Evolutionary conservation across 2,329 filamentous ascomycete genomes (phyloP), one percentile per base, ranked within the genome.

Genomic region (Calonectria hawksworthii): DNA sequence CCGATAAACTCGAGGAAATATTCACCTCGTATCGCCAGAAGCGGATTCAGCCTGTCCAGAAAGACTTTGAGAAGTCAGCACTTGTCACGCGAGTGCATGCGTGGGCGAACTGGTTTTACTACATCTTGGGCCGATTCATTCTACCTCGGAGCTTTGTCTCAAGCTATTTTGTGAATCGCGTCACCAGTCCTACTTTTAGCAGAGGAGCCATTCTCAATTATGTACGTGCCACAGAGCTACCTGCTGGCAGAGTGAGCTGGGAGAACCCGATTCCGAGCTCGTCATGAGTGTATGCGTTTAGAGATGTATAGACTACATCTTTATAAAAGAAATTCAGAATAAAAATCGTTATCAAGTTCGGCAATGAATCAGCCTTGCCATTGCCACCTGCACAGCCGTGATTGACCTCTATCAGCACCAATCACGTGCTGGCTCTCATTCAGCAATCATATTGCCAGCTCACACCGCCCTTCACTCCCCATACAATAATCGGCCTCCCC

Each of bases 21-120:
- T 81, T 81, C n/a, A 26, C 75, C 26, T 67, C 32, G 8, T 82
- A 83, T 32, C 77, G 73, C 3, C 47, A 72, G 5, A 66, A 79
- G 16, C 75, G 80, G n/a, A 26, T 28, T 30, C 74, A 73, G 11
- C 18, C 32, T 7, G 50, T 80, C 2, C 59, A 72, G 34, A 73
- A 64, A 16, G 78, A 80, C 18, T 73, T 70, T 28, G 72, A 70
- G 0, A 56, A 69, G 36, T 80, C 78, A 18, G 76, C 75, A 4
- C 59, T 61, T 8, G 34, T 74, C 1, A 82, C 80, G 2, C 73
- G 82, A 14, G 30, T 82, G 23, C 81, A 82, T n/a, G 75, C 78
- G 1, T 82, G 81, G 81, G 79, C 77, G 4, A 82, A 77, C 50
- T 72, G 70, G 28, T 30, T 73, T 10, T 81, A 81, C 44, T 81